Base-by-base conservation (phyloP, 495 filamentous ascomycete species). In the Penicillium maclennaniae region DNA sequence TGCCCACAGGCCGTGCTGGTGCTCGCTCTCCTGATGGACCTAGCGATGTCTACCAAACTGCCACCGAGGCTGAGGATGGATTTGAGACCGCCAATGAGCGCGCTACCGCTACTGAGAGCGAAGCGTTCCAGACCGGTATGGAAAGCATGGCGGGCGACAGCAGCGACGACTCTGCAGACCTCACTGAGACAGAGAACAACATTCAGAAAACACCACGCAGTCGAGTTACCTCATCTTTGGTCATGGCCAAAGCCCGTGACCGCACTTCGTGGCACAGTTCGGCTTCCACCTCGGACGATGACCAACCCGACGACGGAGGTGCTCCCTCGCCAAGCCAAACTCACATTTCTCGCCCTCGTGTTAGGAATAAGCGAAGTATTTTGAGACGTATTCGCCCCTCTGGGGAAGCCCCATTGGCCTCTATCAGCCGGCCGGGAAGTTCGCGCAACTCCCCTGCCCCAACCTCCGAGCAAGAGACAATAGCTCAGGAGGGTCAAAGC, bases 91-190 rank as follows among this genome's bases (percentile, higher is more conserved):
- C 90, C 3, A 86, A 91, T 55, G 91, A 95, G 70, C 81, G 81
- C 3, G 88, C 76, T 34, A 90, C 87, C 6, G 67, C 74, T 19
- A 87, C 84, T 4, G 92, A 96, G 70, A 96, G 89, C 27, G 93
- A 97, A 53, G 89, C 90, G 43, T 96, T 96, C 82, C 87, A 95
- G 66, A 97, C 93, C 14, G 90, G 89, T 20, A 78, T 83, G 17
- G 93, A 97, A 69, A 86, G 79, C 54, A 83, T 95, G 59, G 82
- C 87, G 49, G 88, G 87, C 34, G 87, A 87, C 53, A 90, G 86
- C 66, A 87, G 86, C 45, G 69, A 75, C 49, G 69, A 75, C 47
- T 69, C 62, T 9, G 89, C 87, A 55, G 88, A 86, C 17, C 75
- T 89, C 19, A 97, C 93, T 1, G 93, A 98, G 72, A 97, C 92